phyloP scores from a whole-genome alignment of 768 basidiomycete species.

The Xanthoconium stramineum region DNA sequence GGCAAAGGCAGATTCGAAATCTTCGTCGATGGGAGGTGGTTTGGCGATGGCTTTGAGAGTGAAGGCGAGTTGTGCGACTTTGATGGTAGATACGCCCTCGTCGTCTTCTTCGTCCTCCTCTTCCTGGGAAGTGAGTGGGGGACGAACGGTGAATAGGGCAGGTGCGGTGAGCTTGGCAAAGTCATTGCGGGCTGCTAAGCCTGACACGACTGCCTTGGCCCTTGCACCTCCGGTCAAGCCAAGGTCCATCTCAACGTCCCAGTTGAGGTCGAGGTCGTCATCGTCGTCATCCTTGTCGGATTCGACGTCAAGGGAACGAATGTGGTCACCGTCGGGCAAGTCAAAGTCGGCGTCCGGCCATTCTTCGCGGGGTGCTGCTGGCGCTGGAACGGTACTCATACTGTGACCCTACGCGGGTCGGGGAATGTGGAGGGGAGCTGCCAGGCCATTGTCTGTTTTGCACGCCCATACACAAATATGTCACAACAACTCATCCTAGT shows the following conservation, averaged over 20 bases:
- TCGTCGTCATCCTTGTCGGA: conserved; percentile 65
- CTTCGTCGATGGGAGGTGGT: conserved; percentile 52
- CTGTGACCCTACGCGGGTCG: not conserved
- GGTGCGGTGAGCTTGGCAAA: conserved; percentile 30
- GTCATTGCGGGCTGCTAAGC: conserved; percentile 40
- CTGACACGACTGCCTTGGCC: conserved; percentile 37
- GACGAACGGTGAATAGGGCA: conserved; percentile 54
- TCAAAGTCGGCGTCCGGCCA: conserved; percentile 90
- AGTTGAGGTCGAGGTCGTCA: conserved; percentile 46
- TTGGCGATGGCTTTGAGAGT: conserved; percentile 34
- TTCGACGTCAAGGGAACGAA: conserved; percentile 55
- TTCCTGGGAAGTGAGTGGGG: conserved; percentile 49
- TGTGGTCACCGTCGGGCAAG: conserved; percentile 68
- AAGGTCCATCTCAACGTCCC: conserved; percentile 77
- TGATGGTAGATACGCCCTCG: conserved; percentile 83
- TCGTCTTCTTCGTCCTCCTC: conserved; percentile 67
- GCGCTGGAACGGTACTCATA: conserved; percentile 59
- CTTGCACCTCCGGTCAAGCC: conserved; percentile 55
- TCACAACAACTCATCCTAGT: conserved; percentile 22
- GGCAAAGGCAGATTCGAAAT: conserved; percentile 80
- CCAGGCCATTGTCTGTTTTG: not conserved
- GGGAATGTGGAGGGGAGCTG: not conserved
- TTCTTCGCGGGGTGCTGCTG: conserved; percentile 63
- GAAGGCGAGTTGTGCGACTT: conserved; percentile 52
- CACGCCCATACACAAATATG: conserved; percentile 17